Evolutionary conservation across 2,329 filamentous ascomycete genomes (phyloP).

Genomic region (Aspergillus sp.): DNA sequence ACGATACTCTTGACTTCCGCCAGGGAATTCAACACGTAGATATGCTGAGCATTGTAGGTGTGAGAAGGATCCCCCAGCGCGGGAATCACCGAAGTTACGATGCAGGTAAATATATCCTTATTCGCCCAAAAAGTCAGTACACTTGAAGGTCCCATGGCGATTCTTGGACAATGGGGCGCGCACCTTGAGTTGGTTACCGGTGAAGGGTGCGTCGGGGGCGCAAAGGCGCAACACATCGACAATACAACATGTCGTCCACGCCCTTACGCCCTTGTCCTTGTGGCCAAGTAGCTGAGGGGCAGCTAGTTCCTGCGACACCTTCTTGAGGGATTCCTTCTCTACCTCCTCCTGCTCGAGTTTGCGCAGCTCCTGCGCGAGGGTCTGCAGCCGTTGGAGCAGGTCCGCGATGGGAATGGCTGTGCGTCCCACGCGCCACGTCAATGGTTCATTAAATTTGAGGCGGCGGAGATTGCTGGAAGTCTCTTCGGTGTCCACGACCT

Average conservation of each 20-base stretch:
- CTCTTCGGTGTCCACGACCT: conserved; percentile 33
- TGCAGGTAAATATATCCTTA: conserved; percentile 89
- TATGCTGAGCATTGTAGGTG: conserved; percentile 88
- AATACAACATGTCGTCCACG: conserved; percentile 82
- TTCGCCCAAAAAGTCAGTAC: neutral
- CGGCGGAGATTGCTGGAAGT: conserved; percentile 29
- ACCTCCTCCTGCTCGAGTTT: conserved; percentile 84
- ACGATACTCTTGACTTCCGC: conserved; percentile 93
- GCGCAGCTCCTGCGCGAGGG: conserved; percentile 76
- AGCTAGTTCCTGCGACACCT: conserved; percentile 81
- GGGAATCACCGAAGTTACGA: conserved; percentile 79
- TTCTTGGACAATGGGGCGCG: conserved; percentile 17
- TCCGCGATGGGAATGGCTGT: conserved; percentile 75
- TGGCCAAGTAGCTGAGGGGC: conserved; percentile 79
- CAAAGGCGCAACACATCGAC: conserved; percentile 91
- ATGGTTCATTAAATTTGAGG: conserved; percentile 77
- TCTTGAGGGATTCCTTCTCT: conserved; percentile 76
- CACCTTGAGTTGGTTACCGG: conserved; percentile 84
- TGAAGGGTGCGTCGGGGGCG: conserved; percentile 93
- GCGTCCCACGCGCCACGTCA: conserved; percentile 90
- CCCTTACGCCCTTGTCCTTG: conserved; percentile 90
- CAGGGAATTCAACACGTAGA: conserved; percentile 84
- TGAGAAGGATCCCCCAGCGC: conserved; percentile 81
- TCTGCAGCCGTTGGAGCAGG: conserved; percentile 75
- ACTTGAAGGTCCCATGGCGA: neutral